phyloP scores from a whole-genome alignment of 1,139 yeast genomes.

The Kluyveromyces sp. region DNA sequence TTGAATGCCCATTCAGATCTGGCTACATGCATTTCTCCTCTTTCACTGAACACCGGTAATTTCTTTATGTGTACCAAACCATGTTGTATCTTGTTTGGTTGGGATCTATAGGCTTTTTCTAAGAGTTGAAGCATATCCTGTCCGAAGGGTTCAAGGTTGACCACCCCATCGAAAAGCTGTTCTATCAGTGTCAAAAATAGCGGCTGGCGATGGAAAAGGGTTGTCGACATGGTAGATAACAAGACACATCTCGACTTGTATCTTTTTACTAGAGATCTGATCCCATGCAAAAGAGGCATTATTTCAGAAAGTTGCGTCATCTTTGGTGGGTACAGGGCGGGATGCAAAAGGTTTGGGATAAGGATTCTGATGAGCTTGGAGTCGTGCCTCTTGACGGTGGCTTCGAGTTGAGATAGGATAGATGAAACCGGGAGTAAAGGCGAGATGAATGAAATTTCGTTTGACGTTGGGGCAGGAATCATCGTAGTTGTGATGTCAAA shows the following conservation, averaged over 20 bases:
- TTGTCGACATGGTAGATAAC: constrained; percentile 54
- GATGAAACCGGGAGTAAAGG: constrained; percentile 24
- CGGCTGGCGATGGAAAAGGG: constrained; percentile 55
- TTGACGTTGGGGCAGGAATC: constrained; percentile 56
- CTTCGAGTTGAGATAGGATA: constrained; percentile 39
- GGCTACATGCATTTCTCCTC: constrained; percentile 73
- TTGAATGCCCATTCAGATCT: constrained; percentile 79
- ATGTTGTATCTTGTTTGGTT: constrained; percentile 71
- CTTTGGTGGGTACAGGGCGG: constrained; percentile 62
- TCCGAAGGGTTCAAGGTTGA: constrained; percentile 77
- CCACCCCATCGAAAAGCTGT: constrained; percentile 55
- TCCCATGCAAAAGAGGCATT: constrained; percentile 54
- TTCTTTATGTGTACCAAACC: constrained; percentile 76
- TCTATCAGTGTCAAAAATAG: constrained; percentile 49
- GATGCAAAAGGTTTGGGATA: constrained; percentile 72
- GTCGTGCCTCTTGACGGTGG: constrained; percentile 37
- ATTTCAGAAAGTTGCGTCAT: constrained; percentile 43
- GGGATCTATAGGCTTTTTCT: constrained; percentile 54
- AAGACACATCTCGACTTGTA: constrained; percentile 44
- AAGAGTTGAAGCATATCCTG: constrained; percentile 62
- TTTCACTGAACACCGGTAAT: constrained; percentile 63
- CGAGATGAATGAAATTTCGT: constrained; percentile 54
- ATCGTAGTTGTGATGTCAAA: constrained; percentile 70
- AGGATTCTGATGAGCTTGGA: constrained; percentile 54
- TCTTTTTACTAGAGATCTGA: constrained; percentile 49